Evolutionary conservation across 2,329 filamentous ascomycete genomes (phyloP), one percentile per base, ranked within the genome.

Genomic region (Penicillium janthinellum): DNA sequence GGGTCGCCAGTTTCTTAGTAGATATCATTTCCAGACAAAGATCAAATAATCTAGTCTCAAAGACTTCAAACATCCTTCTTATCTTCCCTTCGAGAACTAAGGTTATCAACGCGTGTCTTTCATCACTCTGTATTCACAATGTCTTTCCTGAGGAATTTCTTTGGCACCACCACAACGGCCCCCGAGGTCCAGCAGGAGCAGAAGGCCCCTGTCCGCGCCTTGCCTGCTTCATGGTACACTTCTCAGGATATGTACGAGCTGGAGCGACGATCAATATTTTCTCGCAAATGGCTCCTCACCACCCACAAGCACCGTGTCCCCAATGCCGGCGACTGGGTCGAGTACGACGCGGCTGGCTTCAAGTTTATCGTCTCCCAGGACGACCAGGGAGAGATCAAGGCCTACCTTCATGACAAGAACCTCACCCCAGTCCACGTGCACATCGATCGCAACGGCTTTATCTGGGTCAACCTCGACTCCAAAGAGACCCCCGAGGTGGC

Each of bases 381-480:
- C 66, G 77, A 81, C 45, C 73, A 81, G n/a, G 79, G 79, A n/a
- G 77, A 79, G 6, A 81, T 86, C 71, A 81, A 82, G 60, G 84
- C 77, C n/a, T 62, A 53, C 39, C 51, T 64, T 54, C 64, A 63
- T 45, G 72, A 81, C 65, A 84, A 86, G 60, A 78, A 80, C 8
- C 78, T 87, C 2, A 77, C 84, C 47, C 80, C 79, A 1, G 80
- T 86, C 47, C 83, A 86, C 63, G 75, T 83, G 2, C 81, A 84
- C 65, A 70, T 85, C 35, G 84, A 86, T 68, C 68, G 64, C 35
- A 82, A 81, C 6, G 83, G 83, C 28, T 86, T 87, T 68, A 74
- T 87, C 63, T 87, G 83, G 82, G 78, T 86, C 54, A 87, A 87
- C 69, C 71, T 87, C 52, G 83, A 87, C 53, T 70, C 68, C 15